These are phyloP conservation scores for Globisporangium alternatum DNA, from an alignment of 352 stramenopile genomes.

Conservation along the genomic window DNA sequence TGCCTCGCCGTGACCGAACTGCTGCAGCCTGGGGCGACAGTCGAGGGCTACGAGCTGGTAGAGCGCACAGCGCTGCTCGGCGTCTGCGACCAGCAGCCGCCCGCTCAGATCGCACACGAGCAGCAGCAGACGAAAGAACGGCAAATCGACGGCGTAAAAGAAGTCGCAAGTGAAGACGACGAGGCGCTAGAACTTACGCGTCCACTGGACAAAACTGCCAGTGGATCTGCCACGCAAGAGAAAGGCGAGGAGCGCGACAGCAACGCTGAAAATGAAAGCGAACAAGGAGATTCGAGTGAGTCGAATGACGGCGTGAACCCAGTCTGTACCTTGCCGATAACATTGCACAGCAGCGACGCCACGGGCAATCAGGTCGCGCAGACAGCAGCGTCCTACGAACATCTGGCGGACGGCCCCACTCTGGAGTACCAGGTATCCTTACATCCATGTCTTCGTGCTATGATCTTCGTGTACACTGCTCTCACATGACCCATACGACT, in stretches of 20 bases:
- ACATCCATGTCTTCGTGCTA: background rate
- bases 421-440: constrained; percentile 60
- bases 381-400: background rate
- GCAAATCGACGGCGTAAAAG: background rate
- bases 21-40: constrained; percentile 32
- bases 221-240: background rate
- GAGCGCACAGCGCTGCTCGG: constrained; percentile 63
- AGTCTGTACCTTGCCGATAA: constrained; percentile 20
- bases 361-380: constrained; percentile 10
- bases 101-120: background rate
- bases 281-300: background rate
- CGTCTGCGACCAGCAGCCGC: constrained; percentile 52
- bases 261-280: background rate
- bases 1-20: constrained; percentile 34
- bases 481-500: background rate
- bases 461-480: background rate
- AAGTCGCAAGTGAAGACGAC: constrained; percentile 4
- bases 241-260: background rate
- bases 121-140: constrained; percentile 25
- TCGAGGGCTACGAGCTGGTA: constrained; percentile 74
- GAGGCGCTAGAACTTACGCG: constrained; percentile 20
- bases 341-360: constrained; percentile 9
- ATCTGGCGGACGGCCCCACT: constrained; percentile 41
- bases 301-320: background rate
- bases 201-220: constrained; percentile 3